These are phyloP conservation scores for Saccharomycopsis fermentans DNA, from an alignment of 805 yeast species.

Conservation along the genomic window DNA sequence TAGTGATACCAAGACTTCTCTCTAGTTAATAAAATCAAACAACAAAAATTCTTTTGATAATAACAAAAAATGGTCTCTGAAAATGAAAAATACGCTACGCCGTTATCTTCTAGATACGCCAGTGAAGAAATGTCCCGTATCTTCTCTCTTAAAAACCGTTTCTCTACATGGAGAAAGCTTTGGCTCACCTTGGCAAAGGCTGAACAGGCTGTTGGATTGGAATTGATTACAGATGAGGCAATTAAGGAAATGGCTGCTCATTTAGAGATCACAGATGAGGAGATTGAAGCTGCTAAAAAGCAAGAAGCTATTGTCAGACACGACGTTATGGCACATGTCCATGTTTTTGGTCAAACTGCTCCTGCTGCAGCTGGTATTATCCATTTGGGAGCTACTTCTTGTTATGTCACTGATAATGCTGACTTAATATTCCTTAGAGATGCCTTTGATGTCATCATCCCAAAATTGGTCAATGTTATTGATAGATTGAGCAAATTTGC, in stretches of 20 bases:
- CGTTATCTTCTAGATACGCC: conserved; percentile 93
- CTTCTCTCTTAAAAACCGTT: conserved; percentile 88
- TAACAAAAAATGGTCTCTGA: conserved; percentile 1
- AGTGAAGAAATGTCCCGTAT: conserved; percentile 92
- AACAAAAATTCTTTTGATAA: too few species aligned
- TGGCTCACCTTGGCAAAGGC: conserved; percentile 96
- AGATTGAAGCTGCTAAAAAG: conserved; percentile 74
- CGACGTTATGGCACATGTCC: conserved; percentile 99
- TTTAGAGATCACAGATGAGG: conserved; percentile 82
- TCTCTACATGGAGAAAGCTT: conserved; percentile 95
- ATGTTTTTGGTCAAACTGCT: conserved; percentile 82
- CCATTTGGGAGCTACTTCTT: conserved; percentile 96
- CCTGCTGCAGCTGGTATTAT: conserved; percentile 97
- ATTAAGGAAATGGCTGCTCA: conserved; percentile 74
- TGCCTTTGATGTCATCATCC: conserved; percentile 87
- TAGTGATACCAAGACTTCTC: too few species aligned
- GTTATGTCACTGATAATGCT: conserved; percentile 96
- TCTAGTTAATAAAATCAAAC: too few species aligned
- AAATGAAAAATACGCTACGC: conserved; percentile 79
- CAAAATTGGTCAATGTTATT: conserved; percentile 92
- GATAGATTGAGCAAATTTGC: conserved; percentile 86
- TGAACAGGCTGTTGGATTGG: conserved; percentile 82
- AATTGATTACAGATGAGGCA: conserved; percentile 82
- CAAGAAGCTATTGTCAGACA: conserved; percentile 98
- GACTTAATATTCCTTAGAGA: conserved; percentile 94